These are phyloP conservation scores for Avena sativa DNA, from an alignment of 176 grass and related monocot genomes.

Conservation along the genomic window DNA sequence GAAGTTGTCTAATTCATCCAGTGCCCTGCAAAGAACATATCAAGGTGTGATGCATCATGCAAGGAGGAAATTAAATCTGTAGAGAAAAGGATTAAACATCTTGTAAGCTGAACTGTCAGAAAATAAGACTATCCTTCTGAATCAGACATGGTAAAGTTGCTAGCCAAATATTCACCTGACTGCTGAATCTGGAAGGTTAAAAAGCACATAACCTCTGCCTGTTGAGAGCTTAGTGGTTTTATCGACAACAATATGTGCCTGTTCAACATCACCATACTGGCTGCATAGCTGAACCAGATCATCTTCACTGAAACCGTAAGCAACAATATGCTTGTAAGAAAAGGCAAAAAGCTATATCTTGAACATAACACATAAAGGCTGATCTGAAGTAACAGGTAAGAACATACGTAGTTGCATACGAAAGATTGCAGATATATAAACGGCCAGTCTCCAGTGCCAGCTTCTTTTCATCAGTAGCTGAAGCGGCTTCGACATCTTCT, in stretches of 20 bases:
- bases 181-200: slow-evolving; percentile 83
- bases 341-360: slow-evolving; percentile 27
- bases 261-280: slow-evolving; percentile 79
- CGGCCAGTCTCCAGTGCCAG: slow-evolving; percentile 83
- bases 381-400: slow-evolving; percentile 31
- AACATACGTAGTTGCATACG: slow-evolving; percentile 83
- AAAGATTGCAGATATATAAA: slow-evolving; percentile 90
- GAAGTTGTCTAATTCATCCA: slow-evolving; percentile 95
- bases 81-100: background rate
- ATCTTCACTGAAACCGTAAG: slow-evolving; percentile 73
- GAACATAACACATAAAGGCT: slow-evolving; percentile 29
- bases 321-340: slow-evolving; percentile 40
- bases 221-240: slow-evolving; percentile 84
- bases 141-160: background rate
- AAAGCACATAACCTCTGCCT: slow-evolving; percentile 91
- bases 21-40: slow-evolving; percentile 60
- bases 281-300: slow-evolving; percentile 75
- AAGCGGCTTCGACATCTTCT: slow-evolving; percentile 52
- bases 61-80: slow-evolving; percentile 24
- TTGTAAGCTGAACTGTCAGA: background rate
- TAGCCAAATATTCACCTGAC: slow-evolving; percentile 63
- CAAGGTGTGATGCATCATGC: background rate
- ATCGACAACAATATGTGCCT: slow-evolving; percentile 85
- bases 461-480: slow-evolving; percentile 73
- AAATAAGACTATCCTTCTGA: slow-evolving; percentile 36